phyloP scores from a whole-genome alignment of 2,329 filamentous ascomycete genomes.

The Aspergillus arachidicola region DNA sequence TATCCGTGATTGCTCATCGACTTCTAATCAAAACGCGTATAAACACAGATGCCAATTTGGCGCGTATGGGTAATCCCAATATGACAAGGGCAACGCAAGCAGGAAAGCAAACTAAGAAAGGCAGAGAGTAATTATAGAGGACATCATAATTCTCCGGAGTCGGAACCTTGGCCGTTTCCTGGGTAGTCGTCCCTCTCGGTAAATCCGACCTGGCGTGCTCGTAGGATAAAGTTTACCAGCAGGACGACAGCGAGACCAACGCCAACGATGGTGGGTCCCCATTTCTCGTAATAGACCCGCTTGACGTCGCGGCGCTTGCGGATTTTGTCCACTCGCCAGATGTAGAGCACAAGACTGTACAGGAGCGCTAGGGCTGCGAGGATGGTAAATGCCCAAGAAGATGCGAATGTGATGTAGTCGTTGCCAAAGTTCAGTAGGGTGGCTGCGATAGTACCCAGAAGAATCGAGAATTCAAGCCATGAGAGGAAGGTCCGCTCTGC shows the following conservation, averaged over 20 bases:
- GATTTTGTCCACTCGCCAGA: conserved; percentile 87
- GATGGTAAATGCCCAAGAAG: conserved; percentile 77
- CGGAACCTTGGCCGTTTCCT: neutral
- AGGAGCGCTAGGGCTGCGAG: conserved; percentile 76
- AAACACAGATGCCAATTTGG: neutral
- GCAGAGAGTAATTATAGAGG: neutral
- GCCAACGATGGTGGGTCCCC: conserved; percentile 80
- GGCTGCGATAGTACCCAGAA: conserved; percentile 84
- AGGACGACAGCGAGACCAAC: conserved; percentile 73
- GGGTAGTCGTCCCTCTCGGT: conserved; percentile 19
- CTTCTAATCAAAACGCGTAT: neutral
- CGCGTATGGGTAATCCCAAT: neutral
- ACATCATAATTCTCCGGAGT: conserved; percentile 17
- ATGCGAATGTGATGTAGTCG: conserved; percentile 63
- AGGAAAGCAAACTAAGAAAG: neutral
- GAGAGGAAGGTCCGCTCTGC: conserved; percentile 94
- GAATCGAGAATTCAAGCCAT: conserved; percentile 97
- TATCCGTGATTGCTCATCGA: conserved; percentile 1
- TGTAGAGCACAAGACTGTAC: conserved; percentile 81
- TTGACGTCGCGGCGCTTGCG: conserved; percentile 79
- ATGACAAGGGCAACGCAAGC: neutral
- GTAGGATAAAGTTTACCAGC: conserved; percentile 75
- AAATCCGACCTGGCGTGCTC: conserved; percentile 60
- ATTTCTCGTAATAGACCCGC: conserved; percentile 77
- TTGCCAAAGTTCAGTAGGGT: conserved; percentile 79